Evolutionary conservation across 257 asterid genomes (phyloP), one percentile per base, ranked within the genome.

Genomic region (Vinca minor): DNA sequence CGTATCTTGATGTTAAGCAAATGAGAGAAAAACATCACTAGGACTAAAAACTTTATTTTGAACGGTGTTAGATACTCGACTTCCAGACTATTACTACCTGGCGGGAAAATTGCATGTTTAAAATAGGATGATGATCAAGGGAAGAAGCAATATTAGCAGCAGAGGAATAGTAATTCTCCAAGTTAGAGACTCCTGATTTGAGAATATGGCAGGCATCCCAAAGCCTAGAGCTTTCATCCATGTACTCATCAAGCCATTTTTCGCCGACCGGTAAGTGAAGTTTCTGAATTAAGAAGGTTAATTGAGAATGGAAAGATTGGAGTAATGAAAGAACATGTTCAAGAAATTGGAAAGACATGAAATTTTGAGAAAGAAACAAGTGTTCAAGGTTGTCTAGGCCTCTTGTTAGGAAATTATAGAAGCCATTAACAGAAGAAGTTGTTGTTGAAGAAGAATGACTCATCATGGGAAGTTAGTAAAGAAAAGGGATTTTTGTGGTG

Each of bases 201-300:
- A 90, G 87, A 41, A 85, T 84, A 73, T 79, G 95, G 32, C 97
- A 90, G 50, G 83, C 85, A 71, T 87, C 95, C 97, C 97, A 90
- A 38, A 90, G 89, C 82, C 85, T 90, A n/a, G 92, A 79, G 60
- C 96, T 90, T 65, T 90, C 97, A 73, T 90, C 97, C 97, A 90
- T 90, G 67, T 90, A 90, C 50, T 87, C 96, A 71, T 90, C 97
- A 44, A 90, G 97, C 97, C 97, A 90, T 47, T 90, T 90, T 44
- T 84, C 97, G 7, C 97, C 97, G 2, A 77, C 95, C 4, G 97
- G 97, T 69, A 90, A 67, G 63, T 81, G 91, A 20, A 90, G 97
- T 55, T 85, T 90, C 66, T 86, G 93, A 8, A 85, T 96, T 69
- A 90, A 69, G 28, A 84, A 85, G 25, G 83, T 84, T 68, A 87